Evolutionary conservation across 73 alveolate genomes (phyloP).

Genomic region (Stentor roeselii): DNA sequence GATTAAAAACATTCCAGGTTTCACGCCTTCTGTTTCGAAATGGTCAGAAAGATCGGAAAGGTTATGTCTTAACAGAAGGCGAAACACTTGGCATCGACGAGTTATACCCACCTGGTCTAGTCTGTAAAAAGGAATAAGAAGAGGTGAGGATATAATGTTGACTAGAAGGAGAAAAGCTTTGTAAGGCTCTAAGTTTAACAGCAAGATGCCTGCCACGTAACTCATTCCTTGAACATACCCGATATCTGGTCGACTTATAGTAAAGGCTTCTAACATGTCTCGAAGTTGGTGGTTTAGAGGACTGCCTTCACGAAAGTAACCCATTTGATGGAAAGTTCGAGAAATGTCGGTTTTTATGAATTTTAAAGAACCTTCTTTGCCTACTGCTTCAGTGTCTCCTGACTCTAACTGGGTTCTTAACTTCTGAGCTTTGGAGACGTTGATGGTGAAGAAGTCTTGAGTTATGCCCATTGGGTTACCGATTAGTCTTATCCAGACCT

Average conservation of each 20-base stretch:
- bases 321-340: constrained; percentile 14
- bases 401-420: not conserved
- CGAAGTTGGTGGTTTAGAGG: constrained; percentile 19
- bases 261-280: constrained; percentile 65
- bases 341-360: not conserved
- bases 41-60: constrained; percentile 69
- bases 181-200: constrained; percentile 71
- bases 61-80: constrained; percentile 65
- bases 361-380: not conserved
- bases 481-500: constrained; percentile 47
- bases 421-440: not conserved
- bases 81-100: constrained; percentile 70
- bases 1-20: constrained; percentile 66
- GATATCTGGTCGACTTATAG: constrained; percentile 81
- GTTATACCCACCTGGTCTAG: constrained; percentile 67
- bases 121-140: constrained; percentile 67
- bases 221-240: constrained; percentile 92
- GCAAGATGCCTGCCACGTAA: constrained; percentile 77
- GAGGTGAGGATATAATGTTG: constrained; percentile 59
- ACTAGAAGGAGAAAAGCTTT: constrained; percentile 61
- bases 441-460: not conserved
- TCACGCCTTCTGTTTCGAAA: constrained; percentile 61
- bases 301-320: not conserved
- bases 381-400: constrained; percentile 17
- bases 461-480: constrained; percentile 43